Conservation (phyloP, 495 filamentous ascomycete species). For the Neurospora pannonica region DNA sequence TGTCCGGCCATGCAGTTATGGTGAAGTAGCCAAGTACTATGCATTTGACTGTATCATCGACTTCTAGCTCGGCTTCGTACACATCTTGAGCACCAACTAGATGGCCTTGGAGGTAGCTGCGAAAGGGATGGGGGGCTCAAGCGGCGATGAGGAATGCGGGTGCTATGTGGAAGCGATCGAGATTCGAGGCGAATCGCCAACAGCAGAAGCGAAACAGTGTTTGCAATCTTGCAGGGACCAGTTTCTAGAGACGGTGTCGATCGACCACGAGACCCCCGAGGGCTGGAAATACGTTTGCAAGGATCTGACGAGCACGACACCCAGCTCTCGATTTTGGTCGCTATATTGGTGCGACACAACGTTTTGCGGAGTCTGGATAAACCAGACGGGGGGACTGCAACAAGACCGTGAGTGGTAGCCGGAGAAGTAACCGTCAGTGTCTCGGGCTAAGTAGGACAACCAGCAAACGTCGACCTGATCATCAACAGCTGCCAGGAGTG, state of each 20-base stretch:
- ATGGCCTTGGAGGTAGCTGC: slow-evolving; percentile 1
- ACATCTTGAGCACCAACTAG: not conserved
- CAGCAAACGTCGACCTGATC: slow-evolving; percentile 35
- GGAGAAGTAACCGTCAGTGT: not conserved
- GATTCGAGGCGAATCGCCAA: not conserved
- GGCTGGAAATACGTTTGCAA: slow-evolving; percentile 12
- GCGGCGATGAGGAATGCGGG: slow-evolving; percentile 6
- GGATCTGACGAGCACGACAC: slow-evolving; percentile 7
- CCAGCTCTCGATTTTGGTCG: slow-evolving; percentile 21
- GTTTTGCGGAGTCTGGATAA: slow-evolving; percentile 34
- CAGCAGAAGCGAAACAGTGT: slow-evolving; percentile 9
- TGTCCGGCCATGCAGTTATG: not conserved
- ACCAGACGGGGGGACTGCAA: slow-evolving; percentile 13
- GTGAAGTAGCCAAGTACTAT: slow-evolving; percentile 6
- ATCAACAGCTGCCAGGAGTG: slow-evolving; percentile 41
- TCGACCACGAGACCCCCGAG: slow-evolving; percentile 8
- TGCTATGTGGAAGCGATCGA: slow-evolving; percentile 16
- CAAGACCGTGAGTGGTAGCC: slow-evolving; percentile 34
- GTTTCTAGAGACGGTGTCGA: slow-evolving; percentile 9
- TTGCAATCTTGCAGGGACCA: slow-evolving; percentile 15
- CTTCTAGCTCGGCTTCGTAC: slow-evolving; percentile 1
- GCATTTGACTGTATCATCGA: slow-evolving; percentile 7
- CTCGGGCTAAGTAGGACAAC: slow-evolving; percentile 16
- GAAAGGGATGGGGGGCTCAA: slow-evolving; percentile 3
- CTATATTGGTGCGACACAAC: slow-evolving; percentile 38